Evolutionary conservation across 805 yeast species (phyloP).

Genomic region (Monosporozyma aquatica): DNA sequence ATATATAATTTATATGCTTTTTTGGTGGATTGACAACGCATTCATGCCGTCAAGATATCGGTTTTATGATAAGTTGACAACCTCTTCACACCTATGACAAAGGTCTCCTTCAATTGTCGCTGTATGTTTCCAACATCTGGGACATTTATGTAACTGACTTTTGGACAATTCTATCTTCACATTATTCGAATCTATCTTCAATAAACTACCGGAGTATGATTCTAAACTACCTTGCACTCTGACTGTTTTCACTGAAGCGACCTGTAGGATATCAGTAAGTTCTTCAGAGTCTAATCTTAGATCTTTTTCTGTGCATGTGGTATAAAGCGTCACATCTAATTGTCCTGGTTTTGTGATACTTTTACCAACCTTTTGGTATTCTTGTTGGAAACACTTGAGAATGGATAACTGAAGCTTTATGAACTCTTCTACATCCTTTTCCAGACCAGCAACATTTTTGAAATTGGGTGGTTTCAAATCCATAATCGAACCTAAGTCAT

Average conservation of each 20-base stretch:
- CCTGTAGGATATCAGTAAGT: conserved; percentile 50
- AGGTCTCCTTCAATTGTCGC: conserved; percentile 42
- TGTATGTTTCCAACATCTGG: conserved; percentile 86
- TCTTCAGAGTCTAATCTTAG: conserved; percentile 23
- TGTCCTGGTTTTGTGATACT: background rate
- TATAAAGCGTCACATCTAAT: background rate
- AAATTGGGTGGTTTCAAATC: background rate
- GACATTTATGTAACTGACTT: conserved; percentile 53
- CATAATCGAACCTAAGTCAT: background rate
- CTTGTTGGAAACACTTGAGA: conserved; percentile 13
- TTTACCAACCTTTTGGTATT: background rate
- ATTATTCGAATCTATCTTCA: conserved; percentile 1
- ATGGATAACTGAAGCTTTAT: conserved; percentile 14
- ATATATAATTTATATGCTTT: too few relatives aligned
- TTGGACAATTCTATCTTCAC: conserved; percentile 34
- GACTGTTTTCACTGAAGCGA: conserved; percentile 40
- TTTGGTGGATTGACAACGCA: too few relatives aligned
- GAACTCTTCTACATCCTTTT: conserved; percentile 8
- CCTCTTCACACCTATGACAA: conserved; percentile 58
- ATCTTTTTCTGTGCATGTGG: background rate
- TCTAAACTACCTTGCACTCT: background rate
- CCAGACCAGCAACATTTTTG: background rate
- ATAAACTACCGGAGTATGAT: background rate
- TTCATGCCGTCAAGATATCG: too few relatives aligned
- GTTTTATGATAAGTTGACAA: background rate